Base-by-base conservation (phyloP, 345 rosid genomes). In the Clausena lansium region DNA sequence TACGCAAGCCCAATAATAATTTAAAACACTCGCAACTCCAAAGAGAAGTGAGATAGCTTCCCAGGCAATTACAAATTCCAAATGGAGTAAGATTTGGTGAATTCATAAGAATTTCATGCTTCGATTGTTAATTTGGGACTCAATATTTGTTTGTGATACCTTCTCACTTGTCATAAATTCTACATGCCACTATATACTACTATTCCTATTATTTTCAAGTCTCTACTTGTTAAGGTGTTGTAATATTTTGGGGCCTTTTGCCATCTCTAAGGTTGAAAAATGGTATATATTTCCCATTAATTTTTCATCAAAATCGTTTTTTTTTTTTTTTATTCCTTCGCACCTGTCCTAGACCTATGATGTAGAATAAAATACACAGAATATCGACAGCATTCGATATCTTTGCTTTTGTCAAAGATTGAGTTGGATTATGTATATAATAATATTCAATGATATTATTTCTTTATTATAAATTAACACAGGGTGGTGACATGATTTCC, bases 401-500 rank as follows among this genome's bases (percentile, higher is more conserved):
- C 52, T 55, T 71, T 1, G 20, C 17, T 33, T 20, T 47, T 24
- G 4, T 39, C 54, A 45, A 69, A 60, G 28, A 59, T 70, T 45
- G 39, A 13, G 41, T 24, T 28, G 15, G 27, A n/a, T 9, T 55
- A 7, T 14, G 28, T 9, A 5, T 30, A 55, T n/a, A n/a, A n/a
- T 25, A 28, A 9, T 20, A 67, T 66, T 4, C 24, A 2, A 52
- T 2, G 0, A 55, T 19, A 9, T 10, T 10, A 39, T 25, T 38
- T 41, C 25, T 70, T 60, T 32, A 8, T 17, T 25, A 47, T 30
- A 54, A 75, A 36, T 27, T 58, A 68, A 68, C 32, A 25, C 22
- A 68, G 67, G 32, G 55, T 67, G 24, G 70, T 19, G 45, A 36
- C 71, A 74, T 27, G 75, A 68, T 75, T 25, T 59, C 14, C 19